Base-by-base conservation (phyloP, 2,329 filamentous ascomycete species). In the Penicillium carneum region DNA sequence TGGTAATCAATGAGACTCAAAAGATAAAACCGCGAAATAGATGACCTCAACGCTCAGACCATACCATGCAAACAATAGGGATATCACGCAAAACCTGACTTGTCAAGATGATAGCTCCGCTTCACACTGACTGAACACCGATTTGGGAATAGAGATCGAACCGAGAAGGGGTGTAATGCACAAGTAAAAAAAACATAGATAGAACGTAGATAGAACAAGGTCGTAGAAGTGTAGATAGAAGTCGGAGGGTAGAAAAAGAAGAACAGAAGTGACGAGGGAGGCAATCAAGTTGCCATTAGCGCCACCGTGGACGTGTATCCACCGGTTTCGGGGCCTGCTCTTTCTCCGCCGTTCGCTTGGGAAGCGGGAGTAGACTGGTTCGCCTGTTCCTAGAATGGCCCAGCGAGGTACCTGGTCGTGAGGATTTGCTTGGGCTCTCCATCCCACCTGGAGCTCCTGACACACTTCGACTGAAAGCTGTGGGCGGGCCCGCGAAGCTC, bases 361-460 rank as follows among this genome's bases (percentile, higher is more conserved):
- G 74, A 47, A 79, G 57, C 23, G 79, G 79, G 39, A 81, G 71
- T 58, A 81, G 67, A 66, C 79, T 81, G 34, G 71, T 69, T 12
- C 79, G 73, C 14, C 77, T 74, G 50, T 68, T 74, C 11, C 66
- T 71, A 2, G 76, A 76, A 66, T 80, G 77, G 0, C 78, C 78
- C 11, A 80, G 67, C 2, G 78, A 66, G 2, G 78, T 79, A 1
- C 74, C 78, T 1, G 79, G 78, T 16, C 78, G 74, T 11, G 63
- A 50, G 4, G 71, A 59, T 57, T 72, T 77, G 33, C 65, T 77
- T 16, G 74, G 71, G 33, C 69, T 73, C 18, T 69, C 58, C n/a
- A 46, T 57, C 18, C 39, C 58, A 47, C 66, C 65, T 23, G 67
- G 62, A 33, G 65, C 57, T 10, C 67, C 63, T 18, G 72, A 71